These are phyloP conservation scores for Irpex sp. DNA, from an alignment of 1,284 basidiomycete genomes.

Conservation along the genomic window DNA sequence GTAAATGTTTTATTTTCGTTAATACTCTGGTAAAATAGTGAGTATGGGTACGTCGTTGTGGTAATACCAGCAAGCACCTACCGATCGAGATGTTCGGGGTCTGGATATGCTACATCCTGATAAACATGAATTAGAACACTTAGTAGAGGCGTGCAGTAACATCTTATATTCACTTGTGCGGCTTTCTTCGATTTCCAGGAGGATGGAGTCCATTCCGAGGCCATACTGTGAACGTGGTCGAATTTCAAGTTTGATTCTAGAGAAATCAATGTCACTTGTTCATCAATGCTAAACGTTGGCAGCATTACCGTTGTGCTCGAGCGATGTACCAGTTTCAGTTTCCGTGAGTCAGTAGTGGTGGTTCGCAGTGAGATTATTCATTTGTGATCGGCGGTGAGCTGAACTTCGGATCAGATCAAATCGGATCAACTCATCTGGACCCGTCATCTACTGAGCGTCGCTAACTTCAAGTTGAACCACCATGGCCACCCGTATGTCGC, in stretches of 20 bases:
- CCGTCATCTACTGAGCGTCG: no score
- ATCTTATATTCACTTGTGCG: conserved; percentile 41
- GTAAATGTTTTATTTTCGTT: conserved; percentile 70
- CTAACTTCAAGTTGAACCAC: no score
- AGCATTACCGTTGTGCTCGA: no score
- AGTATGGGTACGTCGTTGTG: no score
- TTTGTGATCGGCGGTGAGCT: no score
- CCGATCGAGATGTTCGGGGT: conserved; percentile 44
- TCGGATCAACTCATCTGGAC: no score
- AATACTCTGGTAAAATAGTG: conserved; percentile 53
- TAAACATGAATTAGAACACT: not conserved
- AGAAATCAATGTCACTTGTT: not conserved
- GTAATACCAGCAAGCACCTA: conserved; percentile 19
- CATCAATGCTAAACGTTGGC: no score
- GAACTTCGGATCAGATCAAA: no score
- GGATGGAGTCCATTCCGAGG: conserved; percentile 40
- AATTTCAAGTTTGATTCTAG: not conserved
- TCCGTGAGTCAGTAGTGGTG: no score
- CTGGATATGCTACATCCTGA: conserved; percentile 54
- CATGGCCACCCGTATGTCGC: no score
- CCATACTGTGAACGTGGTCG: not conserved
- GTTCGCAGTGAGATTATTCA: no score
- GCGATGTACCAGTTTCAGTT: no score
- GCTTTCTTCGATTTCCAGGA: conserved; percentile 66
- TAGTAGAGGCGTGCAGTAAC: not conserved